Base-by-base conservation (phyloP, 139 green algal species). In the Closterium sp. region DNA sequence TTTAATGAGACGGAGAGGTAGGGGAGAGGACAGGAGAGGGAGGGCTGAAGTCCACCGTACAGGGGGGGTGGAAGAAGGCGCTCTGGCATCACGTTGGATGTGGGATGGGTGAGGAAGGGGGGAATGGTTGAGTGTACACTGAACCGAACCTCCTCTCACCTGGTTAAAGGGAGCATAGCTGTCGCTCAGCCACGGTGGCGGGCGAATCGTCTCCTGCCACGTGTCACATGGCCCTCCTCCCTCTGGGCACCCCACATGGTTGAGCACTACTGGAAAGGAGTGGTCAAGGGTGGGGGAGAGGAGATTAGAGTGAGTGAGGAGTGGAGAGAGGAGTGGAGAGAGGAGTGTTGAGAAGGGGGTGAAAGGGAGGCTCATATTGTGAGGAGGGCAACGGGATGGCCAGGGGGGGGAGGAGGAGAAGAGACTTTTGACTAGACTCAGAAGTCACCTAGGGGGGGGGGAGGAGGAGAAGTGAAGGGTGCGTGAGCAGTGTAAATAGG, bases 151-250 rank as follows among this genome's bases (percentile, higher is more conserved):
- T n/a, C n/a, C n/a, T 87, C 84, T 38, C 33, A 91, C 87, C 87
- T 91, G 2, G 23, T 91, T 91, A 1, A 91, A 91, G 34, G 87
- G 87, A 28, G 23, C 28, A 76, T 76, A 76, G n/a, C 83, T 86
- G 19, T 86, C 36, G 0, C n/a, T 30, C 7, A 36, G 33, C 87
- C 87, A 91, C 10, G 87, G 87, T 7, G 34, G 23, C 1, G 33
- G 33, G 23, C 81, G 55, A 76, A 76, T 38, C 86, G 10, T 23
- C 55, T 28, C 32, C 33, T 28, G 23, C 87, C 87, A 91, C 81
- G 69, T 30, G 87, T 38, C 87, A 84, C 87, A 91, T 6, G 87
- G 87, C 23, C 87, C 87, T 16, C 87, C 87, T 38, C 87, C 87
- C 23, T 30, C 10, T 12, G 87, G 87, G 23, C 87, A 91, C 1